Evolutionary conservation across 108 stramenopile genomes (phyloP).

Genomic region (Bacterosira constricta): DNA sequence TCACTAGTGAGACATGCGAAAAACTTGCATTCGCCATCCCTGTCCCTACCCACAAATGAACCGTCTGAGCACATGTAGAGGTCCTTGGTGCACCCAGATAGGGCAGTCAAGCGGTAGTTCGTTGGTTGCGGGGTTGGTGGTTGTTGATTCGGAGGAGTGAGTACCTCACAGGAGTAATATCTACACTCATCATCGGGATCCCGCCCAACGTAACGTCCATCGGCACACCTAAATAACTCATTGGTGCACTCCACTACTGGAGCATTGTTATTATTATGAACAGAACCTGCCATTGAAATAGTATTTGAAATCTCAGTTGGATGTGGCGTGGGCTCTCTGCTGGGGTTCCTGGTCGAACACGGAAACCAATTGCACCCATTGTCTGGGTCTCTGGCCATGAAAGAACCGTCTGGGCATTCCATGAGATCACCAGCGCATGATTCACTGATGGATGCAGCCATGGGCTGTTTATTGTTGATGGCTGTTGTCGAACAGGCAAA

Average conservation of each 20-base stretch:
- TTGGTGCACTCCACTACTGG: not conserved
- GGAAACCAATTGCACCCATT: slow-evolving; percentile 25
- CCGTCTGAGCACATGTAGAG: not conserved
- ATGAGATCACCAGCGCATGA: not conserved
- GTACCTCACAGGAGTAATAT: not conserved
- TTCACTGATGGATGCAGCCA: not conserved
- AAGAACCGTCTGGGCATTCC: slow-evolving; percentile 12
- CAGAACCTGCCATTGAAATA: not conserved
- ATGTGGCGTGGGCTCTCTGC: too few species aligned
- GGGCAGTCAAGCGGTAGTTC: not conserved
- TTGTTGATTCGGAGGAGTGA: not conserved
- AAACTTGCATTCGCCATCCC: not conserved
- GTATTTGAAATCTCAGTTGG: too few species aligned
- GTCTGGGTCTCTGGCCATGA: slow-evolving; percentile 10
- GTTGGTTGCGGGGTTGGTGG: too few species aligned
- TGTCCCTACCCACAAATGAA: not conserved
- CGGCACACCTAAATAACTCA: not conserved
- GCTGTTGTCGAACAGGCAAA: slow-evolving; percentile 21
- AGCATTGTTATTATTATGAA: not conserved
- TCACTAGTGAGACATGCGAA: not conserved
- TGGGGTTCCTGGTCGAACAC: slow-evolving; percentile 4
- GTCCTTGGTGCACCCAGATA: not conserved
- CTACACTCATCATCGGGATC: not conserved
- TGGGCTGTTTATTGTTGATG: not conserved
- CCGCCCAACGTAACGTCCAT: not conserved